These are phyloP conservation scores for Scheffersomyces lignosus DNA, from an alignment of 805 yeast genomes.

Conservation along the genomic window DNA sequence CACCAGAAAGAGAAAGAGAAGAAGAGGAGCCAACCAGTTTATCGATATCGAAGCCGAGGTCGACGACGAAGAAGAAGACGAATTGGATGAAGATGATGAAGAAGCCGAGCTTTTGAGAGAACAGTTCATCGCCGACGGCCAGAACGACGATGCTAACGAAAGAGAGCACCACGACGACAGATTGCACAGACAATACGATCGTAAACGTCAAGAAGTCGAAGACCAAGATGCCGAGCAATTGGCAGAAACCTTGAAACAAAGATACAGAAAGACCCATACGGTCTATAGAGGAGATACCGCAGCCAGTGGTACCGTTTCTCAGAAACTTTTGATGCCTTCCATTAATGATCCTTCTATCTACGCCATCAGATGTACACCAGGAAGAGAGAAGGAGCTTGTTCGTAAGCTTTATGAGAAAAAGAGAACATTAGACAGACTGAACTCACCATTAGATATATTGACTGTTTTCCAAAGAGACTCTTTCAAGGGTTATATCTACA, in stretches of 20 bases:
- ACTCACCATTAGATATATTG: conserved; percentile 76
- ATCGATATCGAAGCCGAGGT: conserved; percentile 99
- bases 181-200: conserved; percentile 87
- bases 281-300: conserved; percentile 85
- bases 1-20: conserved; percentile 44
- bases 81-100: conserved; percentile 87
- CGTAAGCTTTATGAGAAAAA: conserved; percentile 82
- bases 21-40: conserved; percentile 71
- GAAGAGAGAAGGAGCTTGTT: conserved; percentile 89
- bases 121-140: conserved; percentile 79
- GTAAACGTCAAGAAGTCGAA: conserved; percentile 78
- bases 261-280: conserved; percentile 84
- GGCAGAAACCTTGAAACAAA: conserved; percentile 88
- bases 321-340: conserved; percentile 88
- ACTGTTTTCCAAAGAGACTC: conserved; percentile 94
- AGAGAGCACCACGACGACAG: conserved; percentile 59
- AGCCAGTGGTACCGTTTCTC: conserved; percentile 67
- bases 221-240: conserved; percentile 94
- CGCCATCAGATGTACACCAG: conserved; percentile 92
- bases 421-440: conserved; percentile 70
- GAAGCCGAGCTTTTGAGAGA: conserved; percentile 83
- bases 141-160: conserved; percentile 37
- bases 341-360: conserved; percentile 95
- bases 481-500: conserved; percentile 86
- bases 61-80: conserved; percentile 94